Evolutionary conservation across 306 rosid genomes (phyloP).

Genomic region (Prunus salicina): DNA sequence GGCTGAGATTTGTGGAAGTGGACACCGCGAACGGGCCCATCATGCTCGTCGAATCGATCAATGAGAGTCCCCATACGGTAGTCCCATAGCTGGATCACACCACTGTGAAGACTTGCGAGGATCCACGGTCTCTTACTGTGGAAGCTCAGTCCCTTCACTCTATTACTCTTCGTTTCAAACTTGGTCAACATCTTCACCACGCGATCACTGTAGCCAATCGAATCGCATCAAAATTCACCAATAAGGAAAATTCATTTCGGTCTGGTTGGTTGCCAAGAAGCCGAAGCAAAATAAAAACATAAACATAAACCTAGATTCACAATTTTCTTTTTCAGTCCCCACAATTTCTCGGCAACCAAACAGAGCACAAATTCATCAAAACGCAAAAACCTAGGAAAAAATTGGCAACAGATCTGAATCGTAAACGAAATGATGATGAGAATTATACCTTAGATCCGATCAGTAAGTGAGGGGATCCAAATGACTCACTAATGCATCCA

Average conservation of each 20-base stretch:
- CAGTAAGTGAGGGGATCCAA: conserved; percentile 23
- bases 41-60: conserved; percentile 95
- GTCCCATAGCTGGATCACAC: conserved; percentile 99
- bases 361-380: not conserved
- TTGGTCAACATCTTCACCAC: conserved; percentile 81
- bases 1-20: conserved; percentile 98
- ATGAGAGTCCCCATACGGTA: conserved; percentile 96
- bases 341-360: conserved; percentile 14
- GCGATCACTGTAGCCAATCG: conserved; percentile 26
- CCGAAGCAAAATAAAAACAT: not conserved
- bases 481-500: conserved; percentile 26
- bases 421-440: not conserved
- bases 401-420: conserved; percentile 11
- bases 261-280: not conserved
- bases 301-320: conserved; percentile 15
- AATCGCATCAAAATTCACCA: conserved; percentile 27
- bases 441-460: conserved; percentile 47
- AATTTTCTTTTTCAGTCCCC: not conserved
- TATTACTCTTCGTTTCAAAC: conserved; percentile 95
- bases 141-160: conserved; percentile 98
- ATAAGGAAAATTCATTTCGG: conserved; percentile 3
- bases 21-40: conserved; percentile 96
- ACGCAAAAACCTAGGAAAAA: not conserved
- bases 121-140: conserved; percentile 96
- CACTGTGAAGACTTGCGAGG: conserved; percentile 98